Percentiles rank a stretch among this genome's conserved stretches.
Evolutionary conservation across 805 yeast species (phyloP).

Genomic region (Lipomyces lipofer): DNA sequence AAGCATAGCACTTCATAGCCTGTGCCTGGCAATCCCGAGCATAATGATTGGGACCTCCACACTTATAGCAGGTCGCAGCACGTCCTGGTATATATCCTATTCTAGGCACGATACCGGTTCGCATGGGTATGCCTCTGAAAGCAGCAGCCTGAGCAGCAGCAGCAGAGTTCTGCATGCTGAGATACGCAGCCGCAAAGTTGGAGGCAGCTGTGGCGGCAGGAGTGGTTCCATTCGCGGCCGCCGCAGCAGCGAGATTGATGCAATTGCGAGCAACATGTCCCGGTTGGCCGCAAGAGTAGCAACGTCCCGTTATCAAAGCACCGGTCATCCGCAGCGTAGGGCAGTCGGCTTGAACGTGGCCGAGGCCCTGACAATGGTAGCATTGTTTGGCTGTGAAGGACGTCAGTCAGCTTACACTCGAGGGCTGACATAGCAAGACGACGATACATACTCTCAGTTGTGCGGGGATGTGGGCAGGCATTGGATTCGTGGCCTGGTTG

Average conservation of each 20-base stretch:
- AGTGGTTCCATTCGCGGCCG: conserved; percentile 26
- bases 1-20: conserved; percentile 77
- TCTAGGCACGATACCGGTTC: conserved; percentile 27
- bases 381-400: conserved; percentile 30
- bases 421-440: neutral
- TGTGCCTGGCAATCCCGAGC: conserved; percentile 84
- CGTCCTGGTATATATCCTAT: conserved; percentile 22
- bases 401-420: neutral
- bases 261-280: conserved; percentile 87
- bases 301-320: conserved; percentile 55
- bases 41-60: conserved; percentile 84
- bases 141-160: conserved; percentile 31
- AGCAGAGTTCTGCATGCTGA: conserved; percentile 28
- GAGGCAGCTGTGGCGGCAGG: conserved; percentile 27
- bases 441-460: conserved; percentile 59
- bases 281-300: conserved; percentile 74
- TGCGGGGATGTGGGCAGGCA: conserved; percentile 85
- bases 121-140: conserved; percentile 31
- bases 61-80: conserved; percentile 71
- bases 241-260: conserved; percentile 34
- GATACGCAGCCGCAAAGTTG: conserved; percentile 35
- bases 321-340: conserved; percentile 55
- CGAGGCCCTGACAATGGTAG: conserved; percentile 84
- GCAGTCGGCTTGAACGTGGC: conserved; percentile 85
- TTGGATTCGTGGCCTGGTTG: conserved; percentile 82